Conservation (phyloP, 108 stramenopile genomes). For the Fragilaria radians region DNA sequence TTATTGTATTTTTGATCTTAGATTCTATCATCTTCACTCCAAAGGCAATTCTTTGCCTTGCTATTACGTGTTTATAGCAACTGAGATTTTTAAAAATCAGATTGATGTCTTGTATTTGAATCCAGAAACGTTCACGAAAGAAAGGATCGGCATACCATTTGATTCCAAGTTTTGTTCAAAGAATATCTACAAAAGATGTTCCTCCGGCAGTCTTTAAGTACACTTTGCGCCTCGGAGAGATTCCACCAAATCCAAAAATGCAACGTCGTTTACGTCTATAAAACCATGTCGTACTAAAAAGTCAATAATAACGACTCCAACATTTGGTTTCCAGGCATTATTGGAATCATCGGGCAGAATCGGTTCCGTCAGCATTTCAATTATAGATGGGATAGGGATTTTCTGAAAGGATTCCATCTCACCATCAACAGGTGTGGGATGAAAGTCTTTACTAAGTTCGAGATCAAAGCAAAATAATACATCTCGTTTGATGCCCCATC, state of each 20-base stretch:
- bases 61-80: too few species aligned
- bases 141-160: too few species aligned
- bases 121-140: too few species aligned
- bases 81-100: too few species aligned
- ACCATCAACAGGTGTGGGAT: constrained; percentile 12
- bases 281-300: constrained; percentile 19
- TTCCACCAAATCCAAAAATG: constrained; percentile 11
- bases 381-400: constrained; percentile 2
- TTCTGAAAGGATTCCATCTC: constrained; percentile 24
- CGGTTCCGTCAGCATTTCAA: neutral
- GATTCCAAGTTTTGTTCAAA: too few species aligned
- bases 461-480: constrained; percentile 22
- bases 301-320: constrained; percentile 18
- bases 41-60: too few species aligned
- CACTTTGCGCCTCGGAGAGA: constrained; percentile 10
- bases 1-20: too few species aligned
- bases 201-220: too few species aligned
- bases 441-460: constrained; percentile 8
- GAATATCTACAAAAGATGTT: too few species aligned
- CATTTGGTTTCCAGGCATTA: constrained; percentile 20
- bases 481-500: constrained; percentile 15
- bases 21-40: too few species aligned
- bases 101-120: too few species aligned
- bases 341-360: neutral
- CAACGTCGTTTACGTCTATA: constrained; percentile 1